phyloP scores from a whole-genome alignment of 768 basidiomycete genomes.

The Tulasnella sp. region DNA sequence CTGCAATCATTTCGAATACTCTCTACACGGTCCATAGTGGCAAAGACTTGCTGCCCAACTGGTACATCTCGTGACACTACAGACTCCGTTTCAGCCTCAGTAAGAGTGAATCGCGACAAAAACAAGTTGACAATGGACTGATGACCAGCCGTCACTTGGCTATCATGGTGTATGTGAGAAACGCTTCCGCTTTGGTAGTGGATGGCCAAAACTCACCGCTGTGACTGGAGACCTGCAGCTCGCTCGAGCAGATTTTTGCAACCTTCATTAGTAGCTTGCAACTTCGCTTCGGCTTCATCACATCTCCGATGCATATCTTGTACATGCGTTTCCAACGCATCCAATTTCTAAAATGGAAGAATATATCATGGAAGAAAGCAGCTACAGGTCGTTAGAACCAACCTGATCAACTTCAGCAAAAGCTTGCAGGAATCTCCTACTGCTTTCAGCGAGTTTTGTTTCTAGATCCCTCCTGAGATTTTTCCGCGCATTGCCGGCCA shows the following conservation, averaged over 20 bases:
- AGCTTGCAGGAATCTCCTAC: constrained; percentile 66
- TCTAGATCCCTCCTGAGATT: constrained; percentile 79
- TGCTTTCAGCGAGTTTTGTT: constrained; percentile 64
- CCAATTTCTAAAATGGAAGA: constrained; percentile 52
- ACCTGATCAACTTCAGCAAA: constrained; percentile 87
- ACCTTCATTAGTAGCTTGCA: constrained; percentile 59
- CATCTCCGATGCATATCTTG: constrained; percentile 68
- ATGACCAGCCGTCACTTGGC: constrained; percentile 55
- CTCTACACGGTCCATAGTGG: constrained; percentile 77
- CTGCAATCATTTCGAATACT: constrained; percentile 72
- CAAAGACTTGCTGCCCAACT: constrained; percentile 61
- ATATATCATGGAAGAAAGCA: too few relatives aligned
- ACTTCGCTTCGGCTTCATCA: constrained; percentile 67
- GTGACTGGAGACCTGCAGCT: constrained; percentile 59
- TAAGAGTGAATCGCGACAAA: constrained; percentile 74
- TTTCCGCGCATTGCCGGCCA: constrained; percentile 61
- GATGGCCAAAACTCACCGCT: constrained; percentile 38
- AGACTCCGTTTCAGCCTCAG: constrained; percentile 53
- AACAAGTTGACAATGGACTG: constrained; percentile 68
- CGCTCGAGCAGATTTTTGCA: constrained; percentile 71
- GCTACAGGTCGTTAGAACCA: constrained; percentile 25
- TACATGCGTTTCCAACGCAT: constrained; percentile 63
- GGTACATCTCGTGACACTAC: constrained; percentile 69
- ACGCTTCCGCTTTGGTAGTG: constrained; percentile 11
- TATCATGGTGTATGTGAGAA: too few relatives aligned